A percentile compares a stretch with the other conserved stretches of the same genome.
Evolutionary conservation across 805 yeast species (phyloP).

Genomic region (Wickerhamomyces ciferrii): DNA sequence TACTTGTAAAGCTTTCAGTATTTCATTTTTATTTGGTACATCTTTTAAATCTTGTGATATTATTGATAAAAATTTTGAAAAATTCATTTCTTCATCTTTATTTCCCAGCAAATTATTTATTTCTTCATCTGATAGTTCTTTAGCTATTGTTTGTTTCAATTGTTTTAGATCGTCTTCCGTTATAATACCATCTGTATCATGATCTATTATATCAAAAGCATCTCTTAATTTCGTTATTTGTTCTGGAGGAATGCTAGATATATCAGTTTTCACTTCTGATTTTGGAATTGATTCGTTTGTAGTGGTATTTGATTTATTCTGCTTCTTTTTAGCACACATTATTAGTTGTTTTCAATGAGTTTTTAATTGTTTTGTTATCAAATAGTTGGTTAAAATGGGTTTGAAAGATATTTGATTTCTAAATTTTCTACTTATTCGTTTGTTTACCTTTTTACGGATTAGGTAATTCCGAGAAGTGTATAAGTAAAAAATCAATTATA

Average conservation of each 20-base stretch:
- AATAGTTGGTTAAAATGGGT: too few species aligned
- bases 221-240: constrained; percentile 66
- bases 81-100: constrained; percentile 34
- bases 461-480: not conserved
- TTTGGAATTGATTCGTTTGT: constrained; percentile 8
- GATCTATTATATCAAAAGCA: constrained; percentile 76
- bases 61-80: constrained; percentile 59
- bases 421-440: not conserved
- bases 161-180: constrained; percentile 49
- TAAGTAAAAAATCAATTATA: not conserved
- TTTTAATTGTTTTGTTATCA: too few species aligned
- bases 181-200: constrained; percentile 70
- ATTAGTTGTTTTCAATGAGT: too few species aligned
- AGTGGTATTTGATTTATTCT: not conserved
- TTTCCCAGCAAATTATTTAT: constrained; percentile 43
- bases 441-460: not conserved
- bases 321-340: not conserved
- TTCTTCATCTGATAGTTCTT: constrained; percentile 34
- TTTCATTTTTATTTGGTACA: constrained; percentile 45
- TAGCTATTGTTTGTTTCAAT: constrained; percentile 49
- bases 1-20: constrained; percentile 54
- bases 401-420: too few species aligned
- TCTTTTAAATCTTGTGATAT: constrained; percentile 52
- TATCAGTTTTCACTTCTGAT: constrained; percentile 6
- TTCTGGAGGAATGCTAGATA: constrained; percentile 45